Base-by-base conservation (phyloP, 2,329 filamentous ascomycete species). In the Thelonectria blattea region DNA sequence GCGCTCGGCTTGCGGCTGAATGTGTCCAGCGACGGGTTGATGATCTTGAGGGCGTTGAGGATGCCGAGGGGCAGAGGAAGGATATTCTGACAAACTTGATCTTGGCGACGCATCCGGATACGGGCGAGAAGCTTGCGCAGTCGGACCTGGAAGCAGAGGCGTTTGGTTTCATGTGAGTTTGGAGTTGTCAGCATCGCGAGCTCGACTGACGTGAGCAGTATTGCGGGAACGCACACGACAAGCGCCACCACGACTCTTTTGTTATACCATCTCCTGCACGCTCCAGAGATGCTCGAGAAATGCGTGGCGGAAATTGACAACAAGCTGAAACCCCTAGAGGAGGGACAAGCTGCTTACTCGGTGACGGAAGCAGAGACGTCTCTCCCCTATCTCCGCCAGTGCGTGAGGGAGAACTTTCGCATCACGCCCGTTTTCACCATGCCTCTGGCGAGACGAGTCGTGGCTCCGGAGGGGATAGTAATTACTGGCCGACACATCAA, bases 81-180 rank as follows among this genome's bases (percentile, higher is more conserved):
- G 61, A 63, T 34, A 63, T 60, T 54, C 43, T 63, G 3, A 63
- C 61, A 9, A 63, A 57, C 46, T 30, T 63, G 8, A 63, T 63
- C 32, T 27, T 63, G 39, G 61, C 61, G 17, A 51, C 20, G 7
- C 49, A 63, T 15, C 61, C 61, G 18, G 61, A 61, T 22, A 61
- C 57, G 1, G 61, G 61, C 12, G 61, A 63, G 18, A 52, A 47
- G 8, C 20, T 63, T 17, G 17, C 37, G 8, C 48, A 57, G 30
- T 18, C 46, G 9, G 61, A 63, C 47, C 24, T 63, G 17, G 57
- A 63, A 20, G 61, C 61, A 12, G 61, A 63, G 18, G 58, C 61
- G 14, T 63, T 61, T 47, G 61, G 61, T 3, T 63, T 63, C 15
- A 61, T 63, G 61, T 61, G 27, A 58, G 61, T 52, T n/a, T 11